Evolutionary conservation across 768 basidiomycete species (phyloP), one percentile per base, ranked within the genome.

Genomic region (Mycena haematopus): DNA sequence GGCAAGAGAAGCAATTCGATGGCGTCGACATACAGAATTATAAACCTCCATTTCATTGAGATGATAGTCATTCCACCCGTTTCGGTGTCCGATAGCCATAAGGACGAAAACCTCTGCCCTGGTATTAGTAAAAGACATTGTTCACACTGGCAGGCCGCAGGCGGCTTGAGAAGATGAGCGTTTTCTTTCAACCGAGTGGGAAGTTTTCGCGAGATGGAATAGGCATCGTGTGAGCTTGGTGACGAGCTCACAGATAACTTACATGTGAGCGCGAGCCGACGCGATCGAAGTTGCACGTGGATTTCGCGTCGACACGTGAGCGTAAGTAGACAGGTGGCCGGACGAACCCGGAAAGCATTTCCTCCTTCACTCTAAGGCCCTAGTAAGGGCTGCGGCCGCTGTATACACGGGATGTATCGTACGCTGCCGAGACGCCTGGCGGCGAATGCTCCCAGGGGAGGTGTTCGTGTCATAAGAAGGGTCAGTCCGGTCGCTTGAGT

Each of bases 21-120:
- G 9, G 29, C 29, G 19, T 8, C n/a, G 14, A 35, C 14, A 56
- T 24, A 22, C 25, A 24, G 36, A 21, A 6, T 38, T 17, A 38
- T 2, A 4, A 0, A 49, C 46, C 46, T 97, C 95, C 0, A 96
- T 98, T 77, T 96, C 88, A 73, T 98, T 99, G 36, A 97, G 76
- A 74, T 98, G 96, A 71, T 95, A 98, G 76, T 97, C 95, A 52
- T 91, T 91, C 36, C 96, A 81, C 72, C 93, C 88, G 72, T 99
- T 99, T 0, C 96, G 96, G 0, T 96, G 96, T 10, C 96, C 96
- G n/a, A 99, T 87, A 6, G 84, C 93, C 96, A 99, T 99, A n/a
- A 96, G 88, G 42, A 92, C 84, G 70, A 91, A 96, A 73, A 98
- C 95, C 25, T 82, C n/a, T 81, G 45, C 93, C 93, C 54, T 85